phyloP scores from a whole-genome alignment of 164 flowering plant species.

The Macadamia integrifolia region DNA sequence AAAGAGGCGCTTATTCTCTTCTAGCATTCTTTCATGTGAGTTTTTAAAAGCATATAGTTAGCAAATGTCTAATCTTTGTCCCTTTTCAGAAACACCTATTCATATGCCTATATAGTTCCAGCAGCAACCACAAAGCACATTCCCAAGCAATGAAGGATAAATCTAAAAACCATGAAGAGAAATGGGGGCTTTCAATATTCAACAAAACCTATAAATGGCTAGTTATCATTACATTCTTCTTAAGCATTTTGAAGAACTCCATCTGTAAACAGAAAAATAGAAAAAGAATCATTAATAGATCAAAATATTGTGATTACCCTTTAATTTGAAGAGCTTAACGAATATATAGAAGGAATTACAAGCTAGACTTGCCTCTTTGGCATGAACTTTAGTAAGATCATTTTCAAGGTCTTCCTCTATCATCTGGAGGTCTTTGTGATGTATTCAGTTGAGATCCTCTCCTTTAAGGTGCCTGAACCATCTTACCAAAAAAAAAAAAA shows the following conservation, averaged over 20 bases:
- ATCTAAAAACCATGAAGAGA: no score
- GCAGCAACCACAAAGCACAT: no score
- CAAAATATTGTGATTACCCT: background rate
- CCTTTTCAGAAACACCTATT: no score
- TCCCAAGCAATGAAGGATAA: no score
- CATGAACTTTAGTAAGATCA: constrained; percentile 43
- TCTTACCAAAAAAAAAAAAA: background rate
- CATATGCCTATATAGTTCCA: no score
- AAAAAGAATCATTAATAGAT: background rate
- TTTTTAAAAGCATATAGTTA: no score
- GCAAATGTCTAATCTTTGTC: no score
- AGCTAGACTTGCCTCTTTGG: constrained; percentile 25
- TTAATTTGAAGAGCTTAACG: background rate
- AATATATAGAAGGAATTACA: background rate
- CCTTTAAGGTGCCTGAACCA: constrained; percentile 71
- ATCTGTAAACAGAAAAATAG: constrained; percentile 21
- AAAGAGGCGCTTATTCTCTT: no score
- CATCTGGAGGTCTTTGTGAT: constrained; percentile 43
- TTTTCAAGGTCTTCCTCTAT: constrained; percentile 60
- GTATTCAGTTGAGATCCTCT: constrained; percentile 57
- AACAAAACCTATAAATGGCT: no score
- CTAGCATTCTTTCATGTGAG: no score
- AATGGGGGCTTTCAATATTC: no score
- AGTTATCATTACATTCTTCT: constrained; percentile 28
- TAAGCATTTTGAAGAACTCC: constrained; percentile 24